Evolutionary conservation across 306 rosid genomes (phyloP).

Genomic region (Prunus mira): DNA sequence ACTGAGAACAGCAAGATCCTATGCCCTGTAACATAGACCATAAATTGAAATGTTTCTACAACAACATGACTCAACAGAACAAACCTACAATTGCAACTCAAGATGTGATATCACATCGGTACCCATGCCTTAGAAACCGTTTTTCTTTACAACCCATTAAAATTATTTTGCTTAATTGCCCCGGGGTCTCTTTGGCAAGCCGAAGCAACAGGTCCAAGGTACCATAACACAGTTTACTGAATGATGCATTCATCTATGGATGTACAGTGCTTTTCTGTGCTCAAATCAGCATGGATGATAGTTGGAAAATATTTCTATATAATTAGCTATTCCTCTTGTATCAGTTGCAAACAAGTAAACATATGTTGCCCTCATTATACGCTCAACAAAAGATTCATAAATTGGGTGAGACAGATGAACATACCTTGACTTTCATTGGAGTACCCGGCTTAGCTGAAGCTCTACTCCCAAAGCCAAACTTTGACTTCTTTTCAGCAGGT

Average conservation of each 20-base stretch:
- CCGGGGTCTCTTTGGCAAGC: neutral
- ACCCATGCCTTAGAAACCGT: neutral
- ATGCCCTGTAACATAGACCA: neutral
- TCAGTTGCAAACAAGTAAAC: neutral
- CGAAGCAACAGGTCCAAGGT: neutral
- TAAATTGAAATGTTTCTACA: neutral
- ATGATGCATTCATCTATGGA: neutral
- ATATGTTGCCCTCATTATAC: neutral
- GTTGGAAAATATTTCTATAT: neutral
- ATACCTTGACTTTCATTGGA: slow-evolving; percentile 50
- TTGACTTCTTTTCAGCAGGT: slow-evolving; percentile 62
- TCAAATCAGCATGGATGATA: neutral
- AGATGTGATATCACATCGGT: neutral
- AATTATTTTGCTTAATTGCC: neutral
- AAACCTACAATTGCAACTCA: neutral
- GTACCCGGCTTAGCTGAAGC: slow-evolving; percentile 31
- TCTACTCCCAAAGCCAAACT: slow-evolving; percentile 47
- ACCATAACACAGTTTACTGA: neutral
- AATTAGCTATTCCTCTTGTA: neutral
- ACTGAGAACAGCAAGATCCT: neutral
- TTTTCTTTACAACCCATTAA: neutral
- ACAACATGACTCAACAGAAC: neutral
- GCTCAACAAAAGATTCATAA: neutral
- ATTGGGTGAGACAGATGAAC: slow-evolving; percentile 12
- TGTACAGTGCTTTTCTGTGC: neutral